phyloP scores from a whole-genome alignment of 331 rosid species.

The Phaseolus coccineus region DNA sequence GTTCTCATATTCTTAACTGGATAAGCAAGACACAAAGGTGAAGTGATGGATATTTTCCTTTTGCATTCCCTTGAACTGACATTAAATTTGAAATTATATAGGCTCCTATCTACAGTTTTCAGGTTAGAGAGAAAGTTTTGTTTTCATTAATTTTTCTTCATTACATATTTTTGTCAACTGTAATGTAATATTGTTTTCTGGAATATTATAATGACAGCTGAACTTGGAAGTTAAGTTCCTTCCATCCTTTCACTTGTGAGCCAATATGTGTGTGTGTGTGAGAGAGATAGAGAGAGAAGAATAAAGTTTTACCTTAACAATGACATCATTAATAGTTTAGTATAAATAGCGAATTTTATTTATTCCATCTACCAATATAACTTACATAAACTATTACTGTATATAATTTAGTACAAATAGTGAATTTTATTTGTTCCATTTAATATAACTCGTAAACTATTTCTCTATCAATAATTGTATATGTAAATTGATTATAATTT shows the following conservation, averaged over 20 bases:
- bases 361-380: too few species aligned
- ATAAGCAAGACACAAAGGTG: slow-evolving; percentile 61
- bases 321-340: too few species aligned
- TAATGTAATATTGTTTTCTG: not conserved
- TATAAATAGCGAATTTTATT: too few species aligned
- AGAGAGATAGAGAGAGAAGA: too few species aligned
- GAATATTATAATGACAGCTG: slow-evolving; percentile 13
- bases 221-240: slow-evolving; percentile 18
- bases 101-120: slow-evolving; percentile 5
- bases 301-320: too few species aligned
- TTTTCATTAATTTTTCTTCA: slow-evolving; percentile 19
- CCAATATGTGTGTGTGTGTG: too few species aligned
- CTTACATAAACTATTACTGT: too few species aligned
- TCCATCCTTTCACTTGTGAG: not conserved
- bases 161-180: not conserved
- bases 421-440: too few species aligned
- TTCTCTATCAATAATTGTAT: too few species aligned
- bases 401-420: too few species aligned
- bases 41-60: slow-evolving; percentile 34
- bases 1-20: slow-evolving; percentile 77
- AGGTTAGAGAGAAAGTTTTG: slow-evolving; percentile 39
- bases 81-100: slow-evolving; percentile 22
- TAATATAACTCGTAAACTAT: too few species aligned
- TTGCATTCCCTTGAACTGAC: slow-evolving; percentile 37
- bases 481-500: too few species aligned